phyloP scores from a whole-genome alignment of 2,329 filamentous ascomycete species.

The Neopestalotiopsis clavispora region DNA sequence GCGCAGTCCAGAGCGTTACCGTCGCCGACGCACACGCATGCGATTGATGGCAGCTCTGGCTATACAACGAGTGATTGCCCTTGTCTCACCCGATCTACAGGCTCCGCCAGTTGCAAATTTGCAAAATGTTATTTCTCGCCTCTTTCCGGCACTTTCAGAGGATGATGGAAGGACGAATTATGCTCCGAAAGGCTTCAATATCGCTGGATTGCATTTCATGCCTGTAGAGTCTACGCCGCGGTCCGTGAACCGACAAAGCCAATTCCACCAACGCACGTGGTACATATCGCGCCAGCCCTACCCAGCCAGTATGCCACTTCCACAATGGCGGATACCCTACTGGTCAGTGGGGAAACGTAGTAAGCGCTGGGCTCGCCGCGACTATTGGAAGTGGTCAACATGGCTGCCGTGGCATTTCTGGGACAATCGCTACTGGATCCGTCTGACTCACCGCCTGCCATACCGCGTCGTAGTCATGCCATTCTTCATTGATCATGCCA shows the following conservation, averaged over 20 bases:
- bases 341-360: constrained; percentile 20
- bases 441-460: constrained; percentile 48
- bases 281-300: constrained; percentile 53
- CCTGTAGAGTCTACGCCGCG: constrained; percentile 35
- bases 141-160: constrained; percentile 52
- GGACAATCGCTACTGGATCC: constrained; percentile 69
- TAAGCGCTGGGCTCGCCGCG: constrained; percentile 5
- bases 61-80: constrained; percentile 52
- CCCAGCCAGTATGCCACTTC: constrained; percentile 41
- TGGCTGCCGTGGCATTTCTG: constrained; percentile 48
- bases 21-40: constrained; percentile 39
- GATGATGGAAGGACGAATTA: constrained; percentile 18
- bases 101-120: constrained; percentile 48
- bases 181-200: constrained; percentile 51
- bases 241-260: constrained; percentile 14
- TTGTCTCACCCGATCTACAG: constrained; percentile 55
- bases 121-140: constrained; percentile 47
- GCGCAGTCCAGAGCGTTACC: constrained; percentile 25
- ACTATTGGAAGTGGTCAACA: constrained; percentile 31
- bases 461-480: constrained; percentile 50
- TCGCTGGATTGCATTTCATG: constrained; percentile 53
- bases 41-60: constrained; percentile 51
- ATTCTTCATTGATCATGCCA: constrained; percentile 47
- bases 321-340: constrained; percentile 28
- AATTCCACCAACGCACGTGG: constrained; percentile 40